Conservation (phyloP, 192 early-diverging fungal genomes). For the Lobulomyces angularis region DNA sequence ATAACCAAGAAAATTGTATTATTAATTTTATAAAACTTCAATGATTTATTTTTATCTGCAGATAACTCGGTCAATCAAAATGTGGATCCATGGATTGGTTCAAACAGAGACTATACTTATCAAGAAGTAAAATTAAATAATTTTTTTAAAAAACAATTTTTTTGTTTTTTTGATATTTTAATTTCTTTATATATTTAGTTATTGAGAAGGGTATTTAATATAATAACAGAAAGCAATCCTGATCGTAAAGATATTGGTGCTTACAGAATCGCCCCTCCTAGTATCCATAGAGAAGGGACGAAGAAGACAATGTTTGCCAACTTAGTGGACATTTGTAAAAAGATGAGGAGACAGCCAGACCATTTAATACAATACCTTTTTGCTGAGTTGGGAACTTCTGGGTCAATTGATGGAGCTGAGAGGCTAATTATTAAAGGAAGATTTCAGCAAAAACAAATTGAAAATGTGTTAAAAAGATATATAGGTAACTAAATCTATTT, state of each 20-base stretch:
- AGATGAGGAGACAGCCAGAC: constrained; percentile 90
- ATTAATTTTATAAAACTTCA: not conserved
- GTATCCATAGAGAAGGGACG: constrained; percentile 79
- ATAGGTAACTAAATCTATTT: constrained; percentile 49
- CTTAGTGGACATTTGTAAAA: constrained; percentile 83
- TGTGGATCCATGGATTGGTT: constrained; percentile 55
- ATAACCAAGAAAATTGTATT: constrained; percentile 14
- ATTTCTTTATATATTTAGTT: constrained; percentile 33
- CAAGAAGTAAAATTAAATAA: constrained; percentile 45
- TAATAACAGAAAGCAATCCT: constrained; percentile 85
- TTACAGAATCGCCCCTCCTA: constrained; percentile 91
- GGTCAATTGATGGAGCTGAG: constrained; percentile 82
- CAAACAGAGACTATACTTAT: constrained; percentile 90
- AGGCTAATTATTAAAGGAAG: constrained; percentile 91
- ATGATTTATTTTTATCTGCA: not conserved
- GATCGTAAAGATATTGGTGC: constrained; percentile 89
- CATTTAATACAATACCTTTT: constrained; percentile 97
- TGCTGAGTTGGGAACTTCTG: constrained; percentile 96
- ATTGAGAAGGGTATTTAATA: constrained; percentile 77
- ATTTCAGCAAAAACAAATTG: constrained; percentile 98
- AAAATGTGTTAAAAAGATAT: constrained; percentile 91
- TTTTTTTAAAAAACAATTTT: constrained; percentile 4
- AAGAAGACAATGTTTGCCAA: constrained; percentile 96
- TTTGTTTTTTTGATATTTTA: constrained; percentile 1
- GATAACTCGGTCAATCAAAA: not conserved